Percentiles rank a stretch among this genome's conserved stretches.
Conservation (phyloP, 169 alveolate genomes). For the Plasmodium coatneyi region DNA sequence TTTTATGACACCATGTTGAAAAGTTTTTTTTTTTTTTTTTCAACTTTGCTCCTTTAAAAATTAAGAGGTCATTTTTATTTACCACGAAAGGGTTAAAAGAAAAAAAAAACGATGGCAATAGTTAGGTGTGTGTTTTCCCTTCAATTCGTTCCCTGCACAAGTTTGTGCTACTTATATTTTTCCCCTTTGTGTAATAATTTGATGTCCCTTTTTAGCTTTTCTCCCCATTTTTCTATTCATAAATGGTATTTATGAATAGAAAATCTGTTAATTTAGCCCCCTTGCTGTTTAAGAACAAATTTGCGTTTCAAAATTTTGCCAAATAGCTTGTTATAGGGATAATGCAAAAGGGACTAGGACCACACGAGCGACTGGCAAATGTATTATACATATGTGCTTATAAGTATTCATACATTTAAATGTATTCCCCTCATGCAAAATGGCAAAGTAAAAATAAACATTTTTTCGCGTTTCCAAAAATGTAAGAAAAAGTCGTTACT, state of each 20-base stretch:
- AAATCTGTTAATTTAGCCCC: background rate
- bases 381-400: background rate
- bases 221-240: background rate
- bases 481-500: background rate
- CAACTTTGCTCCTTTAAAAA: background rate
- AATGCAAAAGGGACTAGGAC: background rate
- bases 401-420: background rate
- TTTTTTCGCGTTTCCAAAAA: background rate
- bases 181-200: background rate
- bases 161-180: background rate
- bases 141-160: background rate
- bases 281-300: background rate
- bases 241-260: background rate
- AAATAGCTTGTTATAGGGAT: background rate
- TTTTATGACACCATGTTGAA: background rate
- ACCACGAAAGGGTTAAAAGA: background rate
- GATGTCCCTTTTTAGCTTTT: background rate
- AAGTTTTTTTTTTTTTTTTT: background rate
- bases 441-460: background rate
- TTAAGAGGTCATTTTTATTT: background rate
- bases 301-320: background rate
- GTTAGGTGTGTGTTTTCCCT: background rate
- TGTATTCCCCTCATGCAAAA: background rate
- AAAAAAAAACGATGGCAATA: background rate
- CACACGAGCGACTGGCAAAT: background rate